Evolutionary conservation across 2,329 filamentous ascomycete species (phyloP).

Genomic region (Botryotinia calthae): DNA sequence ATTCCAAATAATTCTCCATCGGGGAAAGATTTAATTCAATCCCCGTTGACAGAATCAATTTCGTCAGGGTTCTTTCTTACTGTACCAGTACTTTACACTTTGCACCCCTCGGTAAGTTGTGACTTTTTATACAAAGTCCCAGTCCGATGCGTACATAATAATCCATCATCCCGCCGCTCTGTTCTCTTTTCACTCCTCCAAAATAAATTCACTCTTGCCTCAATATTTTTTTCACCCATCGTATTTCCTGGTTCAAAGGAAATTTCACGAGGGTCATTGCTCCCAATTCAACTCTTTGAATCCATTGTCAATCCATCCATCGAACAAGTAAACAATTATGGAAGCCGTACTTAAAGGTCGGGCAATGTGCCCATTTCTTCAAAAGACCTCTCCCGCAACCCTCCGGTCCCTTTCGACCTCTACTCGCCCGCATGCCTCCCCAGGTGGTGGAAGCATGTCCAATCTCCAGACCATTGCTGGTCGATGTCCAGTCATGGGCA

Average conservation of each 20-base stretch:
- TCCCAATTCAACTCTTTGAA: neutral
- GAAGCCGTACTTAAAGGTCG: conserved; percentile 21
- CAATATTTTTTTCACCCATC: neutral
- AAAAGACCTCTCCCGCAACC: conserved; percentile 87
- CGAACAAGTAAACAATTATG: conserved; percentile 13
- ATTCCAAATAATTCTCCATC: neutral
- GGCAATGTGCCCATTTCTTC: conserved; percentile 92
- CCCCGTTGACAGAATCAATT: neutral
- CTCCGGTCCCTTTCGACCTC: conserved; percentile 82
- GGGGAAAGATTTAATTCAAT: neutral
- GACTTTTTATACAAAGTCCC: neutral
- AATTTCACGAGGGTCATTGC: neutral
- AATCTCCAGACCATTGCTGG: conserved; percentile 92
- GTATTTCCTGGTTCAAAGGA: neutral
- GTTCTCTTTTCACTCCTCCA: neutral
- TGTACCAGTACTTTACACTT: neutral
- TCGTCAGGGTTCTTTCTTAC: neutral
- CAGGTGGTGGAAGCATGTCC: conserved; percentile 89
- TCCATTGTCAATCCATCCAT: neutral
- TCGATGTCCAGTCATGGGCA: conserved; percentile 98
- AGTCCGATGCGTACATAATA: neutral
- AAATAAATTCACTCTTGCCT: neutral
- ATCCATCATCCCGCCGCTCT: neutral
- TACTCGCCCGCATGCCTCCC: conserved; percentile 55
- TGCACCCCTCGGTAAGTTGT: neutral